These are phyloP conservation scores for Aegilops sharonensis DNA, from an alignment of 176 grass and related monocot genomes.

Conservation along the genomic window DNA sequence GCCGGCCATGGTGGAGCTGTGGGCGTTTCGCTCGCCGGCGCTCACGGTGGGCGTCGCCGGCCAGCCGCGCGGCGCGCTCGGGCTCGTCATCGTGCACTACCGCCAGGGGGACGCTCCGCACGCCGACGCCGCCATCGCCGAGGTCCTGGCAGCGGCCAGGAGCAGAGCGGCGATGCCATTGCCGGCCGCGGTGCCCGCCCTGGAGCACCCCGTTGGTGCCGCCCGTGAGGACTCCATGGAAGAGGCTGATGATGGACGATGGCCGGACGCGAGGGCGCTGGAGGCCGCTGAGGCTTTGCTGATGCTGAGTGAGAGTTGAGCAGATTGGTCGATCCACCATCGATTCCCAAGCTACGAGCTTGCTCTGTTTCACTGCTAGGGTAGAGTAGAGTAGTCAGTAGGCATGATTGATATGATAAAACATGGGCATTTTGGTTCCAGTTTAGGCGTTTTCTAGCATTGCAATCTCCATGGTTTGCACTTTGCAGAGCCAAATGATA, in stretches of 20 bases:
- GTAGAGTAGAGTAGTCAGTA: no score
- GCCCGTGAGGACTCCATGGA: background rate
- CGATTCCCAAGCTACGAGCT: no score
- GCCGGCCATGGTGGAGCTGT: background rate
- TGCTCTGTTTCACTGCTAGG: no score
- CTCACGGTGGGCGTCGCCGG: background rate
- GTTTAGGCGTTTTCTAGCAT: no score
- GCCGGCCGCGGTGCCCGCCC: background rate
- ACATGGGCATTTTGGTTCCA: no score
- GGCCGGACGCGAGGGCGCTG: background rate
- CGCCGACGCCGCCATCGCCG: background rate
- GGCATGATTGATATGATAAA: no score
- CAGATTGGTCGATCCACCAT: no score
- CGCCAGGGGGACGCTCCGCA: background rate
- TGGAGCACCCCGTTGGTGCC: background rate
- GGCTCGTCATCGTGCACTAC: constrained; percentile 8
- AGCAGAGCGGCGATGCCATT: background rate
- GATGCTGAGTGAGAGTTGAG: background rate
- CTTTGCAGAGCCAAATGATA: no score
- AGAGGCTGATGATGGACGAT: background rate
- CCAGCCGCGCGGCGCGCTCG: background rate
- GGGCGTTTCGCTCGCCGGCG: background rate
- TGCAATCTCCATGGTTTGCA: no score
- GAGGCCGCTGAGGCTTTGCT: background rate
- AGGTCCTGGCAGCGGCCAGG: background rate